phyloP scores from a whole-genome alignment of 2,329 filamentous ascomycete species.

The Tolypocladium album region DNA sequence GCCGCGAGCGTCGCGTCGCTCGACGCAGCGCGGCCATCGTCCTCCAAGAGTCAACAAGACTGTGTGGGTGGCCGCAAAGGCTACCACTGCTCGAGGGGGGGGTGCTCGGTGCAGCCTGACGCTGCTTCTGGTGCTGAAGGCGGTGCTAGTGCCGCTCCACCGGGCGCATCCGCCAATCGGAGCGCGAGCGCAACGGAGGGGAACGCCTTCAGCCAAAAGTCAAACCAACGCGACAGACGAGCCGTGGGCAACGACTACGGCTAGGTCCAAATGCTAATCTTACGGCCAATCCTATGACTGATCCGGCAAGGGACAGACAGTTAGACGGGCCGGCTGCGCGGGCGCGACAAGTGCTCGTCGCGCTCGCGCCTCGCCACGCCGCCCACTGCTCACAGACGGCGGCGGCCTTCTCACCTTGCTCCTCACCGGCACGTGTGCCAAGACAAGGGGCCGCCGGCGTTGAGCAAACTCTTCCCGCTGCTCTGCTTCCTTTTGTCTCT shows the following conservation, averaged over 20 bases:
- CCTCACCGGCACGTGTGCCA: not conserved
- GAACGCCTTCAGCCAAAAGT: slow-evolving; percentile 2
- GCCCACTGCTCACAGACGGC: no score
- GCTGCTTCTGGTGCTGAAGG: not conserved
- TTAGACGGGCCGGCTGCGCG: not conserved
- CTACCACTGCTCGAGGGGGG: not conserved
- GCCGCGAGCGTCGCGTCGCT: not conserved
- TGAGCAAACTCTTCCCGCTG: not conserved
- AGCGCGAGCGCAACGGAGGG: slow-evolving; percentile 7
- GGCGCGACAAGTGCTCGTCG: not conserved
- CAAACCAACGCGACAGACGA: not conserved
- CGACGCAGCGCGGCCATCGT: not conserved
- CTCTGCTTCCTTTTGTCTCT: not conserved
- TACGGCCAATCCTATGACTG: not conserved
- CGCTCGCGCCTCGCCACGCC: no score
- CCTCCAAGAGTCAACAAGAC: not conserved
- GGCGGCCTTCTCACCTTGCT: not conserved
- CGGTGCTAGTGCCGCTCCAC: not conserved
- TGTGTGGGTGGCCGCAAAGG: not conserved
- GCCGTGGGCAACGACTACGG: not conserved
- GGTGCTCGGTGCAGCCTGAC: not conserved
- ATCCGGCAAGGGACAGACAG: not conserved
- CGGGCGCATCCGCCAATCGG: slow-evolving; percentile 6
- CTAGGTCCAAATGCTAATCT: not conserved
- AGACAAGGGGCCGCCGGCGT: not conserved